A percentile compares a stretch with the other conserved stretches of the same genome.
phyloP scores from a whole-genome alignment of 2,329 filamentous ascomycete genomes.

The Xylaria sp. region DNA sequence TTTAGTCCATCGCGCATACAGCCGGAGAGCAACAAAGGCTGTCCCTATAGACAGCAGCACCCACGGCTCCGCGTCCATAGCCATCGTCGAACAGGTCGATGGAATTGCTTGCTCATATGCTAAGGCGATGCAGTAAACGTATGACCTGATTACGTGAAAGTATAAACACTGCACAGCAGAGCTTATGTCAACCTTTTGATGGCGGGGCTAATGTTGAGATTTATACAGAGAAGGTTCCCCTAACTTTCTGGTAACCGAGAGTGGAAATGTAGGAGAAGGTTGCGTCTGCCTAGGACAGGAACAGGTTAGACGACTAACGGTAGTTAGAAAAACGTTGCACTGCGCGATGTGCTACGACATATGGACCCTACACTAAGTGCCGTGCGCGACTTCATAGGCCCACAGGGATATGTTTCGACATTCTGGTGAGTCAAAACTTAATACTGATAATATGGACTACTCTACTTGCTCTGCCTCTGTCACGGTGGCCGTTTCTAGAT shows the following conservation, averaged over 20 bases:
- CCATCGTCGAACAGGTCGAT: neutral
- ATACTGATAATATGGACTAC: neutral
- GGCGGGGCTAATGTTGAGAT: neutral
- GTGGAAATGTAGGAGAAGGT: neutral
- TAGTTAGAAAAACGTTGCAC: neutral
- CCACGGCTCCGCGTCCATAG: slow-evolving; percentile 7
- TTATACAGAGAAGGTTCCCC: neutral
- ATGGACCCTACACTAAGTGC: neutral
- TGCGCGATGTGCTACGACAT: neutral
- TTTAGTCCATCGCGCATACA: slow-evolving; percentile 29
- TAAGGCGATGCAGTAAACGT: neutral
- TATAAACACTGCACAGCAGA: neutral
- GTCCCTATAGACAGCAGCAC: slow-evolving; percentile 18
- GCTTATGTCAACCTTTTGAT: neutral
- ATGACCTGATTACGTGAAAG: neutral
- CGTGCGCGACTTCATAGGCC: neutral
- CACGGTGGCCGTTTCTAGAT: neutral
- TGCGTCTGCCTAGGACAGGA: neutral
- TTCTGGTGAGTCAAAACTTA: neutral
- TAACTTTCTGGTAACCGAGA: neutral
- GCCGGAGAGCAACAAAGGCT: slow-evolving; percentile 27
- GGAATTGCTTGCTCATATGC: too few species aligned
- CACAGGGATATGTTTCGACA: neutral
- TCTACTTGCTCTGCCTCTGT: too few species aligned
- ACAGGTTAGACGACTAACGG: neutral